Base-by-base conservation (phyloP, 257 asterid species). In the Nicotiana benthamiana region DNA sequence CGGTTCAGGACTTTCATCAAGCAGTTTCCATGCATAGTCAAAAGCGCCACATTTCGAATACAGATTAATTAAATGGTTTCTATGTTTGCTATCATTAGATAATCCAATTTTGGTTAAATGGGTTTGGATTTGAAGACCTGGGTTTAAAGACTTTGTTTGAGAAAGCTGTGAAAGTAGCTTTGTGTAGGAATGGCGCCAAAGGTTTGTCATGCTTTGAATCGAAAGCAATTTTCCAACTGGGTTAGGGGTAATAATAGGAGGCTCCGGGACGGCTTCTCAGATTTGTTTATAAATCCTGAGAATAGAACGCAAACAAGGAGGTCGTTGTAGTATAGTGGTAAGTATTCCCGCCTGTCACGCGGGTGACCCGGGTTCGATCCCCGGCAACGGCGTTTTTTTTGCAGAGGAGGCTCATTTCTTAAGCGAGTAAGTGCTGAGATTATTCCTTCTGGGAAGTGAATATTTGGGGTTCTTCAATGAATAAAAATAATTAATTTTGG, bases 301-400 rank as follows among this genome's bases (percentile, higher is more conserved):
- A 26, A 26, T 26, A 26, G 27, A 1, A 26, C 27, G 27, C 27
- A 30, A 2, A 16, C 54, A 80, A 28, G 16, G 1, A 63, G 5
- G 92, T 90, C 90, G 94, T 92, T 94, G 97, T 94, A 94, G 97
- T 91, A 90, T 93, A 93, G 98, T 93, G 97, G 97, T 93, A 15
- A 94, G 98, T 94, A 93, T 94, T 86, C 94, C 94, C 90, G 92
- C 98, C 97, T 93, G 97, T 93, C 96, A 93, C 94, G 96, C 97
- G 93, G 94, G 94, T 81, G 97, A 94, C 97, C 93, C 95, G 93
- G 96, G 96, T 93, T 94, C 96, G 97, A 93, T 93, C 98, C 96
- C 96, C 96, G 4, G 3, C 36, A 32, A 4, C 36, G 36, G 36
- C 36, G 36, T 3, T 0, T 30, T 32, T 32, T 32, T 32, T 32